Conservation (phyloP, 2,329 filamentous ascomycete genomes). For the Aspergillus jensenii region DNA sequence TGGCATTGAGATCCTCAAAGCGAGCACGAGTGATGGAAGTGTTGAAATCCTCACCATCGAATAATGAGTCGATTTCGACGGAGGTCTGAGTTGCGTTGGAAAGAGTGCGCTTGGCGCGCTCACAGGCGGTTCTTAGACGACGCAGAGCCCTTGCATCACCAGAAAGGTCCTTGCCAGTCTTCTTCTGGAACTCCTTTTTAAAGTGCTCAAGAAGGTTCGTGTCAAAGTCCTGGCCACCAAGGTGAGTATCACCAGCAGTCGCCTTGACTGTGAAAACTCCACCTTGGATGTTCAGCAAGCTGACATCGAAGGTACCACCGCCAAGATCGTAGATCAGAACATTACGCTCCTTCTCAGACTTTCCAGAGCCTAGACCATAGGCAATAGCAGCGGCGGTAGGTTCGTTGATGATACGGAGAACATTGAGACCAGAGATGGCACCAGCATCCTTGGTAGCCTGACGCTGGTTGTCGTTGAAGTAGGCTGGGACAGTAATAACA, state of each 20-base stretch:
- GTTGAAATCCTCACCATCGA: conserved; percentile 97
- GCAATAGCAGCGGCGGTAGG: conserved; percentile 97
- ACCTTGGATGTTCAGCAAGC: conserved; percentile 96
- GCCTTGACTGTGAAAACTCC: conserved; percentile 99
- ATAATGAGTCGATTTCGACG: conserved; percentile 98
- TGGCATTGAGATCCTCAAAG: conserved; percentile 98
- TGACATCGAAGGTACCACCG: conserved; percentile 99
- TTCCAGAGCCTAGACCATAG: conserved; percentile 93
- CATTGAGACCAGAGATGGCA: conserved; percentile 94
- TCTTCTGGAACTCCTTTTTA: conserved; percentile 88
- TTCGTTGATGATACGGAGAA: conserved; percentile 99
- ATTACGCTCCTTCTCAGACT: conserved; percentile 96
- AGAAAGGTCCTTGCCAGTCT: conserved; percentile 77
- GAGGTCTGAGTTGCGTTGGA: conserved; percentile 97
- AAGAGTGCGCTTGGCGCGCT: conserved; percentile 98
- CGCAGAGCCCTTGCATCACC: conserved; percentile 89
- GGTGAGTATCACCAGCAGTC: conserved; percentile 93
- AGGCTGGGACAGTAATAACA: conserved; percentile 97
- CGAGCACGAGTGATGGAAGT: conserved; percentile 95
- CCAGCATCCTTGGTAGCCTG: conserved; percentile 99
- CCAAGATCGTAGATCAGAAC: conserved; percentile 99
- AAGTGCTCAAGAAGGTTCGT: conserved; percentile 94
- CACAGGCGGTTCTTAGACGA: conserved; percentile 94
- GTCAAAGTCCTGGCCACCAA: conserved; percentile 96
- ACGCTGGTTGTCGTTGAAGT: conserved; percentile 99